Evolutionary conservation across 2,329 filamentous ascomycete species (phyloP).

Genomic region (Boeremia exigua): DNA sequence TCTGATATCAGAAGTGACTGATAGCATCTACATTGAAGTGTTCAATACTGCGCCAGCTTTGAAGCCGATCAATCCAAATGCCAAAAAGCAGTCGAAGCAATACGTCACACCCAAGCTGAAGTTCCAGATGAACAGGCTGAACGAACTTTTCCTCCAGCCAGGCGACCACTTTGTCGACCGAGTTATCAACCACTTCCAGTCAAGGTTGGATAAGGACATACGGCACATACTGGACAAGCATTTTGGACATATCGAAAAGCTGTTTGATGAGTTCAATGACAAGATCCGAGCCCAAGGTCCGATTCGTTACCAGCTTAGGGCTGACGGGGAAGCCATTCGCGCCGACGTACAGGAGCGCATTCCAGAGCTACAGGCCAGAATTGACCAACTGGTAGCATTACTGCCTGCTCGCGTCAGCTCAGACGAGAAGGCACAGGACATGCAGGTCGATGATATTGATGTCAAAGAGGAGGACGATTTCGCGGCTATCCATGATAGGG

Average conservation of each 20-base stretch:
- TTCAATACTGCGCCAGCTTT: constrained; percentile 11
- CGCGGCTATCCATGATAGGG: not conserved
- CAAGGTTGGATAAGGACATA: constrained; percentile 3
- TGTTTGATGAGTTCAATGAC: not conserved
- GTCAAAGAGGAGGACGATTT: not conserved
- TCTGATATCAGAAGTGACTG: constrained; percentile 22
- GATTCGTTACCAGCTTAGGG: constrained; percentile 1
- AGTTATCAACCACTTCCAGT: constrained; percentile 14
- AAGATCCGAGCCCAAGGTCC: not conserved
- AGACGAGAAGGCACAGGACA: not conserved
- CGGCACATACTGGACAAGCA: not conserved
- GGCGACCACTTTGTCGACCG: too few relatives aligned
- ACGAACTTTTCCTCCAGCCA: constrained; percentile 9
- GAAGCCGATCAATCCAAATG: constrained; percentile 3
- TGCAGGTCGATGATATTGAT: not conserved
- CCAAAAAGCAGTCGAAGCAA: constrained; percentile 10
- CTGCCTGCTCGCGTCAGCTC: not conserved
- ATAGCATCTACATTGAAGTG: constrained; percentile 20
- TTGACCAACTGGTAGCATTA: not conserved
- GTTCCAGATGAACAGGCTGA: constrained; percentile 20
- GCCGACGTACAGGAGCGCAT: constrained; percentile 1
- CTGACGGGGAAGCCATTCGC: constrained; percentile 1
- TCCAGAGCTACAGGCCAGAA: not conserved
- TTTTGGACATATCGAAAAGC: not conserved
- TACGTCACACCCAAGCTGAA: constrained; percentile 18